phyloP scores from a whole-genome alignment of 2,329 filamentous ascomycete genomes.

The Fusarium sp. region DNA sequence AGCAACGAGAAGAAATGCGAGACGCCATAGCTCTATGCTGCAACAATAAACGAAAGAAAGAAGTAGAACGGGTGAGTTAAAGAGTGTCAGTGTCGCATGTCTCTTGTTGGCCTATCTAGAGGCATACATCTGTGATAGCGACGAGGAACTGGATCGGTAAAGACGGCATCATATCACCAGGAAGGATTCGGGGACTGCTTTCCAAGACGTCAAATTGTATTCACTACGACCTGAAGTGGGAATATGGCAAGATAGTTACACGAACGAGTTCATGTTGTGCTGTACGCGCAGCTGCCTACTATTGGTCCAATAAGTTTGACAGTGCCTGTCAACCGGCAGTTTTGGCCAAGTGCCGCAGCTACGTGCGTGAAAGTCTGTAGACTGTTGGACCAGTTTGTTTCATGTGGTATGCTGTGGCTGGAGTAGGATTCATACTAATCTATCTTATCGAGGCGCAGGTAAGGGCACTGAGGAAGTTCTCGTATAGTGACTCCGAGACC shows the following conservation, averaged over 20 bases:
- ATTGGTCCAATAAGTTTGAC: slow-evolving; percentile 7
- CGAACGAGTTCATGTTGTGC: background rate
- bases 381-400: background rate
- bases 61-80: background rate
- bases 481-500: background rate
- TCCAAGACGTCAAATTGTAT: background rate
- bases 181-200: background rate
- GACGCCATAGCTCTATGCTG: slow-evolving; percentile 16
- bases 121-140: background rate
- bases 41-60: background rate
- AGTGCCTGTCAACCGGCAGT: slow-evolving; percentile 7
- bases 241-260: background rate
- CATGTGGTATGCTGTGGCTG: background rate
- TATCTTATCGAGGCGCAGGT: too few relatives aligned
- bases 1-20: slow-evolving; percentile 7
- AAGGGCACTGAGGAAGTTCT: background rate
- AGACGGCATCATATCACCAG: background rate
- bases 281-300: background rate
- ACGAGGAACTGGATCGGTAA: slow-evolving; percentile 3
- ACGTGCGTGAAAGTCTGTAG: background rate
- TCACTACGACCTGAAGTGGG: background rate
- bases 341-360: background rate
- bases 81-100: background rate
- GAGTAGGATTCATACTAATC: background rate
- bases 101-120: background rate